Evolutionary conservation across 495 filamentous ascomycete genomes (phyloP).

Genomic region (Daldinia bambusicola): DNA sequence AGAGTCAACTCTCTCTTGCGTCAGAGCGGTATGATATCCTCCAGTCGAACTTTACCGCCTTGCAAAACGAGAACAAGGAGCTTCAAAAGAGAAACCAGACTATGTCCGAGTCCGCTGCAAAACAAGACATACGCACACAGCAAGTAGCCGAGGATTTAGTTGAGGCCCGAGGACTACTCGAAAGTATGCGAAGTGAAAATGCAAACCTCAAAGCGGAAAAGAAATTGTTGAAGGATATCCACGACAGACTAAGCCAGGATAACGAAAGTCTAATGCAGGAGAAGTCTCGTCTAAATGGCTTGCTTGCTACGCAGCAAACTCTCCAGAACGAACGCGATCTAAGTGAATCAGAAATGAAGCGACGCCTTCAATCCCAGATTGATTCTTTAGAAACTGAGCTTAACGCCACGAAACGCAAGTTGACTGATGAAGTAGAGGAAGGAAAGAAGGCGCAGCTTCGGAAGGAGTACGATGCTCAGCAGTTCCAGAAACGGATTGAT

Average conservation of each 20-base stretch:
- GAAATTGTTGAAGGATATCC: conserved; percentile 88
- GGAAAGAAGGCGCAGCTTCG: conserved; percentile 78
- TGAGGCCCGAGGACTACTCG: conserved; percentile 79
- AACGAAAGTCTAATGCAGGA: conserved; percentile 87
- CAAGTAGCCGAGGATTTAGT: conserved; percentile 93
- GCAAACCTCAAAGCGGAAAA: conserved; percentile 95
- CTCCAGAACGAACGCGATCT: conserved; percentile 91
- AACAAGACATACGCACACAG: conserved; percentile 88
- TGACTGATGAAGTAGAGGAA: conserved; percentile 85
- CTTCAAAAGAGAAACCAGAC: conserved; percentile 80
- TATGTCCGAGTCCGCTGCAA: conserved; percentile 82
- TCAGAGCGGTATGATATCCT: conserved; percentile 88
- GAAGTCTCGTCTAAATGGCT: conserved; percentile 77
- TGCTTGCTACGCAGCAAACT: conserved; percentile 82
- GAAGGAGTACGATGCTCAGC: conserved; percentile 87
- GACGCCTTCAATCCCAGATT: conserved; percentile 77
- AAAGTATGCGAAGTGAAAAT: conserved; percentile 89
- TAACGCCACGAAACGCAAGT: conserved; percentile 78
- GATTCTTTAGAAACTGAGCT: conserved; percentile 84
- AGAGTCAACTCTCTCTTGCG: conserved; percentile 81
- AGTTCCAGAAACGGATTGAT: conserved; percentile 87
- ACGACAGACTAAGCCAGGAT: conserved; percentile 85
- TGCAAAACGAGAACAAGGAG: conserved; percentile 84
- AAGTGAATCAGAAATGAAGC: conserved; percentile 79
- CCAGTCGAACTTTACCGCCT: conserved; percentile 83